These are phyloP conservation scores for Trapa incisa DNA, from an alignment of 345 rosid species.

Conservation along the genomic window DNA sequence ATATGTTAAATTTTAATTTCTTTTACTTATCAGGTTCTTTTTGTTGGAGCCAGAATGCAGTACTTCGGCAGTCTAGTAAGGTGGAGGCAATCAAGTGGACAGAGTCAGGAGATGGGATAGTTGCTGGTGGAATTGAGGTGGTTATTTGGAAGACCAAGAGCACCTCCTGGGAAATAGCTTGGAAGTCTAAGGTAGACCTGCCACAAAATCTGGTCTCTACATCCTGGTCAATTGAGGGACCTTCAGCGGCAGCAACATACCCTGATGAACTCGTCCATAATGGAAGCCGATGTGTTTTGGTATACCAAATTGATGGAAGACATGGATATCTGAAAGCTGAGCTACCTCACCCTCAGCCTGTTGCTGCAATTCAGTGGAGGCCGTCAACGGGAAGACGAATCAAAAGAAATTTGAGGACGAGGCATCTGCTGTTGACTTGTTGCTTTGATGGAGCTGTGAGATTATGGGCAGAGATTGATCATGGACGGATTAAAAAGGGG, in stretches of 20 bases:
- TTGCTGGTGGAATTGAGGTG: slow-evolving; percentile 63
- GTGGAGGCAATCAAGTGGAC: slow-evolving; percentile 86
- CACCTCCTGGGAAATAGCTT: slow-evolving; percentile 77
- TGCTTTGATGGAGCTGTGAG: slow-evolving; percentile 83
- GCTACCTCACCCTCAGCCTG: slow-evolving; percentile 62
- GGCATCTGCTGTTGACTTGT: slow-evolving; percentile 63
- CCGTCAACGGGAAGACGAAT: slow-evolving; percentile 34
- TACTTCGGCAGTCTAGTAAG: slow-evolving; percentile 51
- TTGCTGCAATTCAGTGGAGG: slow-evolving; percentile 79
- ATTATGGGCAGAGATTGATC: slow-evolving; percentile 73
- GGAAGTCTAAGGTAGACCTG: slow-evolving; percentile 48
- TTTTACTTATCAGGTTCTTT: slow-evolving; percentile 76
- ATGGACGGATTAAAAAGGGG: slow-evolving; percentile 40
- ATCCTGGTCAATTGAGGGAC: slow-evolving; percentile 66
- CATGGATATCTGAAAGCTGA: slow-evolving; percentile 31
- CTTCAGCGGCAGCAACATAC: slow-evolving; percentile 52
- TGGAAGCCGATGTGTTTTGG: slow-evolving; percentile 36
- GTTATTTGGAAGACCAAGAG: slow-evolving; percentile 67
- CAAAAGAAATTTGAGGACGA: slow-evolving; percentile 18
- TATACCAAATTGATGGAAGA: slow-evolving; percentile 32
- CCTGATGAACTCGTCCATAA: slow-evolving; percentile 18
- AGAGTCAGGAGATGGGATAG: slow-evolving; percentile 72
- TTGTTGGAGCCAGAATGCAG: slow-evolving; percentile 94
- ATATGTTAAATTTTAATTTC: slow-evolving; percentile 28
- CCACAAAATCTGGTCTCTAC: slow-evolving; percentile 75